Evolutionary conservation across 192 early-diverging fungal genomes (phyloP).

Genomic region (Coemansia interrupta): DNA sequence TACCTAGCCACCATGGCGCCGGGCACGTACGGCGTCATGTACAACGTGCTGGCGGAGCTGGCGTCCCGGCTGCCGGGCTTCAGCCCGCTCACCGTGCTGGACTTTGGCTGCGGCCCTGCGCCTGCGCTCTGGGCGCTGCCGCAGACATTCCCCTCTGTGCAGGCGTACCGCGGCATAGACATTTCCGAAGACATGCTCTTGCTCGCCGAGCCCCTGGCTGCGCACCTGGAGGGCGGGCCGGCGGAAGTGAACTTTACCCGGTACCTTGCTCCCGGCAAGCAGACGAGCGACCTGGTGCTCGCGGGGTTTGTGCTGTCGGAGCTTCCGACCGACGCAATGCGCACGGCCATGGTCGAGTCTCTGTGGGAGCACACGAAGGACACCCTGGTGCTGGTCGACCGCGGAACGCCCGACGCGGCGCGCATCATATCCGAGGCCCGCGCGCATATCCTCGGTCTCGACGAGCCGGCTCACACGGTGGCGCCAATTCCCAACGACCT

Average conservation of each 20-base stretch:
- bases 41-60: constrained; percentile 67
- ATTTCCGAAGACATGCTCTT: constrained; percentile 74
- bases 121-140: constrained; percentile 74
- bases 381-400: constrained; percentile 76
- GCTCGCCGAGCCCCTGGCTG: constrained; percentile 53
- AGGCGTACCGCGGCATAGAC: constrained; percentile 65
- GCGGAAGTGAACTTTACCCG: constrained; percentile 56
- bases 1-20: constrained; percentile 67
- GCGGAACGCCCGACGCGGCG: constrained; percentile 72
- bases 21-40: constrained; percentile 62
- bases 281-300: constrained; percentile 65
- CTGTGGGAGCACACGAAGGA: constrained; percentile 81
- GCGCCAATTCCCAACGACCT: constrained; percentile 79
- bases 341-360: constrained; percentile 61
- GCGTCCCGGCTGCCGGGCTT: constrained; percentile 61
- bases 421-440: constrained; percentile 60
- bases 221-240: background rate
- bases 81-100: constrained; percentile 59
- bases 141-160: constrained; percentile 54
- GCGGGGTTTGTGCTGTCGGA: constrained; percentile 72
- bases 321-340: constrained; percentile 62
- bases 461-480: constrained; percentile 58
- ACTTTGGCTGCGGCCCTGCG: constrained; percentile 85
- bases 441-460: constrained; percentile 44
- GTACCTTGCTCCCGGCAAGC: constrained; percentile 58